Conservation (phyloP, 352 stramenopile species). For the Phytopythium delawarense region DNA sequence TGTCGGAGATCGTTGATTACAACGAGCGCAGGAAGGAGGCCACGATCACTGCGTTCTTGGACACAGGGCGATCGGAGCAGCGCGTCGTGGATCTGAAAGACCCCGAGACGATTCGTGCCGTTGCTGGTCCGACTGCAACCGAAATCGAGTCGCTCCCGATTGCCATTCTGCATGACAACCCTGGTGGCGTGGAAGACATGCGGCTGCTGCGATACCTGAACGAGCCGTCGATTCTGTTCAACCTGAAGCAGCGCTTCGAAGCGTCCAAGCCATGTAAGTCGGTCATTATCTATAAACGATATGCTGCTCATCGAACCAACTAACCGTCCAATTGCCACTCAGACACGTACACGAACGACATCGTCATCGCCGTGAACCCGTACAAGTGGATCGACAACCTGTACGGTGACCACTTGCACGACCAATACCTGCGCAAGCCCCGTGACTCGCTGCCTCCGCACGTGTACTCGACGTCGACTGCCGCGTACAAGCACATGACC, state of each 20-base stretch:
- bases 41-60: conserved; percentile 68
- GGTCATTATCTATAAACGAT: background rate
- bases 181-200: conserved; percentile 84
- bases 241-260: conserved; percentile 89
- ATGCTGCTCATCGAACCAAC: background rate
- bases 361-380: conserved; percentile 97
- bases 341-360: conserved; percentile 97
- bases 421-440: conserved; percentile 73
- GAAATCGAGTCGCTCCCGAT: conserved; percentile 82
- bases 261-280: conserved; percentile 86
- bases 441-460: conserved; percentile 66
- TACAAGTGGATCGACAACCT: conserved; percentile 94
- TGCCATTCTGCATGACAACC: conserved; percentile 77
- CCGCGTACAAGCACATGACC: conserved; percentile 85
- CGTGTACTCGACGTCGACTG: conserved; percentile 86
- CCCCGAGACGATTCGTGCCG: conserved; percentile 75
- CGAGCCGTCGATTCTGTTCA: conserved; percentile 92
- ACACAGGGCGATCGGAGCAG: conserved; percentile 54
- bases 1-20: conserved; percentile 81
- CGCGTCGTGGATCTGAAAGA: conserved; percentile 82
- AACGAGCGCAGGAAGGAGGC: conserved; percentile 80
- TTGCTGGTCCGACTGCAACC: conserved; percentile 67
- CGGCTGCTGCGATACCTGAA: conserved; percentile 87
- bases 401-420: conserved; percentile 86
- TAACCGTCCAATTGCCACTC: conserved; percentile 1